Evolutionary conservation across 306 rosid species (phyloP).

Genomic region (Dryas alaskensis): DNA sequence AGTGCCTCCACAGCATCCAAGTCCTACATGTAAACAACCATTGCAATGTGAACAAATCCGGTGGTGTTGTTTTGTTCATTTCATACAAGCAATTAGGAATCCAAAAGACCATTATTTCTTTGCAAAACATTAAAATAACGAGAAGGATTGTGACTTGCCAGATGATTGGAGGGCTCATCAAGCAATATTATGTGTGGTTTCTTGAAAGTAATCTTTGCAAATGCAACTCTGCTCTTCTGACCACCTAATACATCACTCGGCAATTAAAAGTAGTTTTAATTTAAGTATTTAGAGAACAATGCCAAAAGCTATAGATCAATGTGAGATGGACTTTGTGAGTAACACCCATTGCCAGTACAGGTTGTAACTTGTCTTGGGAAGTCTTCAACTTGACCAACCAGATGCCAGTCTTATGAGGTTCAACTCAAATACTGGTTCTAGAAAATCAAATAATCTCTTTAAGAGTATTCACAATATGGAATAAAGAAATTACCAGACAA

Average conservation of each 20-base stretch:
- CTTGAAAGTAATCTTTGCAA: conserved; percentile 95
- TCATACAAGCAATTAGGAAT: not conserved
- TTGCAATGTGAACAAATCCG: not conserved
- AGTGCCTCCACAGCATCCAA: conserved; percentile 99
- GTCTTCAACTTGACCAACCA: conserved; percentile 3
- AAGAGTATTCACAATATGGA: not conserved
- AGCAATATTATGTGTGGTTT: conserved; percentile 96
- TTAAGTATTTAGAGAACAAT: conserved; percentile 5
- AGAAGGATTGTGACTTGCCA: conserved; percentile 45
- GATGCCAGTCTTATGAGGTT: not conserved
- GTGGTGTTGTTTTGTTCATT: not conserved
- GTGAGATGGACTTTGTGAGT: not conserved
- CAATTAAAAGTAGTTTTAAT: conserved; percentile 10
- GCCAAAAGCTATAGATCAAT: not conserved
- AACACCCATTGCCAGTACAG: not conserved
- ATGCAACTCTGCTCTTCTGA: conserved; percentile 99
- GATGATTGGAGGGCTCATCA: conserved; percentile 99
- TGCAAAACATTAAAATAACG: conserved; percentile 12
- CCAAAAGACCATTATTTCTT: not conserved
- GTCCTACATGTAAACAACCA: conserved; percentile 51
- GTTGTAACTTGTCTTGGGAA: not conserved
- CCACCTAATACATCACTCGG: conserved; percentile 60
- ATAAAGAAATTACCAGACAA: conserved; percentile 67
- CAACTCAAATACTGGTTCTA: not conserved
- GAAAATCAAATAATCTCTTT: not conserved